These are phyloP conservation scores for Cubamyces lactineus DNA, from an alignment of 768 basidiomycete genomes.

Conservation along the genomic window DNA sequence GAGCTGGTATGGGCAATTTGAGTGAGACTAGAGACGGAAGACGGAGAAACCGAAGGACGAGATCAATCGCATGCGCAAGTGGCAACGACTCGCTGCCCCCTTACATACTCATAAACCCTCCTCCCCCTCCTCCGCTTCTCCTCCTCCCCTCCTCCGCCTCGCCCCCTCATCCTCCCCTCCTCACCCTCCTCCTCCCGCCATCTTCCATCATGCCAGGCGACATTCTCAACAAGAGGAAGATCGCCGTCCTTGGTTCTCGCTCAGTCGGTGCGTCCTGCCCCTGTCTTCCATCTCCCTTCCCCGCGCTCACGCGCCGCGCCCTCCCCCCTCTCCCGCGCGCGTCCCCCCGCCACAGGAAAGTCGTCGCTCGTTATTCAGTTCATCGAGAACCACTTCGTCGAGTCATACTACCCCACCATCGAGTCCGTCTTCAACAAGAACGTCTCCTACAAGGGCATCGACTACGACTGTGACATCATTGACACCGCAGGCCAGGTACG, in stretches of 20 bases:
- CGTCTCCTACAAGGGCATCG: slow-evolving; percentile 83
- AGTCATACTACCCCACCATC: slow-evolving; percentile 95
- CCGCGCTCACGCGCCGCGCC: slow-evolving; percentile 8
- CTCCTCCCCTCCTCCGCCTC: slow-evolving; percentile 22
- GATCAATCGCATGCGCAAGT: neutral
- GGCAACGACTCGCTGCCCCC: neutral
- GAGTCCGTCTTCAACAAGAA: slow-evolving; percentile 87
- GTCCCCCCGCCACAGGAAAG: slow-evolving; percentile 64
- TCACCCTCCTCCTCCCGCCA: slow-evolving; percentile 15
- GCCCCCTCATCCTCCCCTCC: neutral
- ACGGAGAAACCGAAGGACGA: slow-evolving; percentile 6
- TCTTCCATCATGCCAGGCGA: slow-evolving; percentile 38
- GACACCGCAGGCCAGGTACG: slow-evolving; percentile 96
- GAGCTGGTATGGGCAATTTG: too few species aligned
- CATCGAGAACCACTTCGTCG: slow-evolving; percentile 90
- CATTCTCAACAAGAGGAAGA: slow-evolving; percentile 79
- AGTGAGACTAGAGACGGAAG: neutral
- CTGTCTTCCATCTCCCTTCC: slow-evolving; percentile 14
- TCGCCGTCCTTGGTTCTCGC: slow-evolving; percentile 84
- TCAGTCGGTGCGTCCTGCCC: slow-evolving; percentile 72
- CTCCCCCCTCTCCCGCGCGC: slow-evolving; percentile 2
- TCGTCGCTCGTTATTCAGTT: slow-evolving; percentile 92
- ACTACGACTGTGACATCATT: slow-evolving; percentile 96
- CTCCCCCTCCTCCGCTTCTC: neutral
- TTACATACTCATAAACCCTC: slow-evolving; percentile 10